Conservation (phyloP, 371 early-diverging fungal genomes). For the Mucor sp. region DNA sequence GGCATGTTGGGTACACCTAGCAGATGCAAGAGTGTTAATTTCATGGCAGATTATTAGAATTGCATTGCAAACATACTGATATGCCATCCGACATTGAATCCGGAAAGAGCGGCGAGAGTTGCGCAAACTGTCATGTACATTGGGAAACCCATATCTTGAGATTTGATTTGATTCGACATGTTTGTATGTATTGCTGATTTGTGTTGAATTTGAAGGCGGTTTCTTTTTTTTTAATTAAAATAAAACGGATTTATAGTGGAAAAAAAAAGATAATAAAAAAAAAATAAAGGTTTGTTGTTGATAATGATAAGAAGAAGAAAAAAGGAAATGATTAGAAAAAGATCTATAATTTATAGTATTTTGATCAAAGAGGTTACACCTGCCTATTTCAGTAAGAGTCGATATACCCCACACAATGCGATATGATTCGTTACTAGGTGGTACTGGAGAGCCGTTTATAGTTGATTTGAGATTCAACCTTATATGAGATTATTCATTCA, state of each 20-base stretch:
- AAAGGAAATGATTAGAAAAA: constrained; percentile 8
- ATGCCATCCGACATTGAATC: constrained; percentile 51
- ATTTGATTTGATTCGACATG: constrained; percentile 26
- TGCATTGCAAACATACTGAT: constrained; percentile 32
- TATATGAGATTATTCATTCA: neutral
- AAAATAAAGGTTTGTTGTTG: neutral
- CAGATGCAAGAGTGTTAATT: constrained; percentile 5
- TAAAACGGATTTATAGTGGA: neutral
- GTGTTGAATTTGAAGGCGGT: neutral
- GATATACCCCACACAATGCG: constrained; percentile 18
- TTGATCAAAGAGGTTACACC: neutral
- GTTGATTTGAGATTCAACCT: constrained; percentile 5
- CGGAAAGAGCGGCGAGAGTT: constrained; percentile 40
- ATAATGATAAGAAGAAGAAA: constrained; percentile 8
- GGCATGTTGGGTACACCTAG: constrained; percentile 55
- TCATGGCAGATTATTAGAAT: neutral
- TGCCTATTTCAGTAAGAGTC: constrained; percentile 15
- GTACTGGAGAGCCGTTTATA: neutral
- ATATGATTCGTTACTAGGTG: constrained; percentile 20
- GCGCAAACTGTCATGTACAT: constrained; percentile 42
- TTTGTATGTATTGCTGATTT: neutral
- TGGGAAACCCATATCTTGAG: constrained; percentile 43
- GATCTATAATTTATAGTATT: constrained; percentile 8
- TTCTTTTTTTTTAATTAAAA: constrained; percentile 11
- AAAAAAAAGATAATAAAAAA: constrained; percentile 7